Conservation (phyloP, 1,139 yeast species). For the Petasospora rhodanensis region DNA sequence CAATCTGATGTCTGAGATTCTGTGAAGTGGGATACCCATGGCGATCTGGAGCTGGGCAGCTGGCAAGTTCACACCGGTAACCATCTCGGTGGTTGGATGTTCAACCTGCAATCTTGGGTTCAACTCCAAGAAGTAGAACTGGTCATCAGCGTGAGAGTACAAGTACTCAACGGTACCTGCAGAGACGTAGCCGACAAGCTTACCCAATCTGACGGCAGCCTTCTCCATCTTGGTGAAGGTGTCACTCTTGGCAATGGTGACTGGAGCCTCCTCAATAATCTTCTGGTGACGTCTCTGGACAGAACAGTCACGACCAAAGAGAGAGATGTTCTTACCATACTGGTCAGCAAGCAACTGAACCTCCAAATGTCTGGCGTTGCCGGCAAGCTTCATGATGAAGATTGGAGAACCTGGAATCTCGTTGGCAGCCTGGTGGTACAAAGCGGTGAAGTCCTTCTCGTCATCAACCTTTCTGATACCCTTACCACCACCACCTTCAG, state of each 20-base stretch:
- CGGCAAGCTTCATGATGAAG: constrained; percentile 91
- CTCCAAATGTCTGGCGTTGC: constrained; percentile 92
- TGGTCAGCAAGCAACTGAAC: constrained; percentile 94
- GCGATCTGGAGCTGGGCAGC: constrained; percentile 98
- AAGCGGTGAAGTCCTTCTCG: constrained; percentile 63
- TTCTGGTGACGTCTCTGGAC: constrained; percentile 97
- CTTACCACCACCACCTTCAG: constrained; percentile 99
- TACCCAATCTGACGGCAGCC: constrained; percentile 96
- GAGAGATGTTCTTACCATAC: constrained; percentile 88
- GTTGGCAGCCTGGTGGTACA: constrained; percentile 85
- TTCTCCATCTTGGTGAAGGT: constrained; percentile 90
- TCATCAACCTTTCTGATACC: constrained; percentile 91
- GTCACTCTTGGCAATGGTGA: constrained; percentile 81
- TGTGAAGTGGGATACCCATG: constrained; percentile 97
- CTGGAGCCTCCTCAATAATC: constrained; percentile 96
- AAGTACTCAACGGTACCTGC: constrained; percentile 99
- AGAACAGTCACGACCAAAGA: constrained; percentile 95
- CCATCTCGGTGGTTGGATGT: constrained; percentile 99
- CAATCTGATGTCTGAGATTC: constrained; percentile 87
- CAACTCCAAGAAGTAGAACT: constrained; percentile 90
- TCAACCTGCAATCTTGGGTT: constrained; percentile 98
- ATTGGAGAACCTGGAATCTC: constrained; percentile 97
- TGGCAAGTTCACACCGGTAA: constrained; percentile 94
- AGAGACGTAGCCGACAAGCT: constrained; percentile 93
- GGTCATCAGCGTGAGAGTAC: constrained; percentile 89